Conservation (phyloP, 2,329 filamentous ascomycete species). For the Fusarium sp. region DNA sequence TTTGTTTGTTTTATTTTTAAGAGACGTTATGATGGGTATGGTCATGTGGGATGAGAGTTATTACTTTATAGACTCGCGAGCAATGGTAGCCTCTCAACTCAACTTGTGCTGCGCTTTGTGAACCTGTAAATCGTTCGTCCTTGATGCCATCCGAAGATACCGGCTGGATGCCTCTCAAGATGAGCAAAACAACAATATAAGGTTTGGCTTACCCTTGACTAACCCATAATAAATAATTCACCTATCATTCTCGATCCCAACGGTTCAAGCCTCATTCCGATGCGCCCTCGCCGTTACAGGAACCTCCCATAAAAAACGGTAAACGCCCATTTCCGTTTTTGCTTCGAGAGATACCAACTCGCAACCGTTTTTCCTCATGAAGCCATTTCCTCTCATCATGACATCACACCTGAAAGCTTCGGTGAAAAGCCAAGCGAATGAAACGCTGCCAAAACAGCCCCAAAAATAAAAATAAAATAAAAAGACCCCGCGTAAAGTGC, state of each 20-base stretch:
- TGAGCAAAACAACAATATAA: not conserved
- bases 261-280: conserved; percentile 3
- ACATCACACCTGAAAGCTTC: conserved; percentile 28
- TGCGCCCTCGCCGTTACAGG: not conserved
- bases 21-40: conserved; percentile 12
- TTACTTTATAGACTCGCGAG: conserved; percentile 32
- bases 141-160: too few species aligned
- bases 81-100: conserved; percentile 30
- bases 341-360: too few species aligned
- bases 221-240: not conserved
- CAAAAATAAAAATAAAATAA: not conserved
- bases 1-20: conserved; percentile 1
- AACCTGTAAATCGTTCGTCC: not conserved
- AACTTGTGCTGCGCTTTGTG: not conserved
- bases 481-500: conserved; percentile 39
- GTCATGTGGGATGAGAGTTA: conserved; percentile 5
- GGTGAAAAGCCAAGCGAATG: conserved; percentile 30
- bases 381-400: conserved; percentile 19
- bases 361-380: conserved; percentile 1
- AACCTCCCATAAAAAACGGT: not conserved
- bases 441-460: conserved; percentile 21
- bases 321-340: conserved; percentile 10
- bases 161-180: too few species aligned
- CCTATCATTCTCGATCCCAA: not conserved
- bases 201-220: not conserved